phyloP scores from a whole-genome alignment of 1,284 basidiomycete species.

The Phenoliferia sp. region DNA sequence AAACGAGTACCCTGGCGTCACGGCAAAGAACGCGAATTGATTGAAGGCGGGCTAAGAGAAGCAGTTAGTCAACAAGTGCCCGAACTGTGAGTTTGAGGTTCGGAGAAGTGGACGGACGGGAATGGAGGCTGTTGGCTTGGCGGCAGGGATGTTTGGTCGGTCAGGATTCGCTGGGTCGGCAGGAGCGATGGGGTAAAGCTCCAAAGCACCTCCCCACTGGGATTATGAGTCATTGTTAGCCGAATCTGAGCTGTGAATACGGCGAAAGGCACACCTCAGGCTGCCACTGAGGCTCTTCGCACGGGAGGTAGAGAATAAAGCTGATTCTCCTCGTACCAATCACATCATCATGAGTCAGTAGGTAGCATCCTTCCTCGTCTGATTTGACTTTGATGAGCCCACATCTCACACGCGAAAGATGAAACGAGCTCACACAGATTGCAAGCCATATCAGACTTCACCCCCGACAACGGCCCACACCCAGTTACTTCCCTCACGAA shows the following conservation, averaged over 20 bases:
- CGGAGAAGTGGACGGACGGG: slow-evolving; percentile 11
- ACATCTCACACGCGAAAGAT: not conserved
- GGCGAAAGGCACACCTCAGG: slow-evolving; percentile 20
- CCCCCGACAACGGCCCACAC: slow-evolving; percentile 83
- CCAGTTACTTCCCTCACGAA: slow-evolving; percentile 86
- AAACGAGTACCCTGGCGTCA: slow-evolving; percentile 74
- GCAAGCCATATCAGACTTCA: slow-evolving; percentile 93
- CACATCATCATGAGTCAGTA: slow-evolving; percentile 96
- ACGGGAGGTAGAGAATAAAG: slow-evolving; percentile 95
- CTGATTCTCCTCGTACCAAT: slow-evolving; percentile 92
- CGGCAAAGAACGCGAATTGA: slow-evolving; percentile 91
- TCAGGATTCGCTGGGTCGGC: slow-evolving; percentile 42
- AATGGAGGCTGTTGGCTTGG: slow-evolving; percentile 29
- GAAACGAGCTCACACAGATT: slow-evolving; percentile 51
- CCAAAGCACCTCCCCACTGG: slow-evolving; percentile 89
- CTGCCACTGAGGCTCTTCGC: slow-evolving; percentile 49
- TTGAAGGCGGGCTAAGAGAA: slow-evolving; percentile 72
- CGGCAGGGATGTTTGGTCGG: slow-evolving; percentile 28
- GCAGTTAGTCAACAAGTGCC: slow-evolving; percentile 51
- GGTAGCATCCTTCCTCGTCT: slow-evolving; percentile 82
- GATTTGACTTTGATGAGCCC: slow-evolving; percentile 40
- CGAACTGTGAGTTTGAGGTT: slow-evolving; percentile 20
- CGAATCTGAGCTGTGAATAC: not conserved
- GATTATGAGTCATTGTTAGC: slow-evolving; percentile 25
- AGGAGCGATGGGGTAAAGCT: slow-evolving; percentile 69